These are phyloP conservation scores for Brassica cretica DNA, from an alignment of 345 rosid species.

Conservation along the genomic window DNA sequence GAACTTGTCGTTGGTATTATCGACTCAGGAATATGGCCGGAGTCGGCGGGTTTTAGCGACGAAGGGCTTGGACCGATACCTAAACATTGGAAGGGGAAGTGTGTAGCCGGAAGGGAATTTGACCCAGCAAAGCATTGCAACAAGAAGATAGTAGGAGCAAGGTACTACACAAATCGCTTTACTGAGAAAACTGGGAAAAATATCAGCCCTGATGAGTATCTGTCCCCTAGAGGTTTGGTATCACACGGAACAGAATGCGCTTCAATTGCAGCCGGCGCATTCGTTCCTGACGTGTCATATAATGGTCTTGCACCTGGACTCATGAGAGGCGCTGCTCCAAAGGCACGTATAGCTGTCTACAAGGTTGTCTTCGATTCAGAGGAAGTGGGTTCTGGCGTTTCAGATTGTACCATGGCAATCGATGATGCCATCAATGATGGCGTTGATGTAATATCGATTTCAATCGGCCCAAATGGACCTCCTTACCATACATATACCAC, in stretches of 20 bases:
- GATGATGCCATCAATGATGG: conserved; percentile 37
- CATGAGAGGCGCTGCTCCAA: conserved; percentile 49
- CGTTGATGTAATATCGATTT: conserved; percentile 27
- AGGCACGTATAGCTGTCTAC: conserved; percentile 47
- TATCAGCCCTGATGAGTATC: conserved; percentile 15
- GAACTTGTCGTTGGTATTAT: conserved; percentile 17
- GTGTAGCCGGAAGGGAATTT: conserved; percentile 43
- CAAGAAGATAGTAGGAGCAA: conserved; percentile 43
- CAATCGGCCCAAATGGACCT: neutral
- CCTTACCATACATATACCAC: neutral
- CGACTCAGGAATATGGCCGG: conserved; percentile 49
- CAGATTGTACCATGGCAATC: neutral
- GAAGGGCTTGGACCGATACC: conserved; percentile 49
- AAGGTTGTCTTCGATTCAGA: conserved; percentile 31
- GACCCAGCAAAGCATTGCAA: conserved; percentile 41
- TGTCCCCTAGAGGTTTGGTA: conserved; percentile 36
- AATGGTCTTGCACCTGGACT: conserved; percentile 41
- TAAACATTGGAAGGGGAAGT: conserved; percentile 45
- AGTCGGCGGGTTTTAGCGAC: conserved; percentile 38
- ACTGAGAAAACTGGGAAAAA: fast-evolving
- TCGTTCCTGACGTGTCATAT: conserved; percentile 36
- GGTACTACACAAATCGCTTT: conserved; percentile 40
- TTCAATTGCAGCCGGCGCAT: conserved; percentile 38
- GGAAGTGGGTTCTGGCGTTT: neutral
- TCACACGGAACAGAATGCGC: conserved; percentile 35